These are phyloP conservation scores for Clavispora vitiphila DNA, from an alignment of 805 yeast genomes.

Conservation along the genomic window DNA sequence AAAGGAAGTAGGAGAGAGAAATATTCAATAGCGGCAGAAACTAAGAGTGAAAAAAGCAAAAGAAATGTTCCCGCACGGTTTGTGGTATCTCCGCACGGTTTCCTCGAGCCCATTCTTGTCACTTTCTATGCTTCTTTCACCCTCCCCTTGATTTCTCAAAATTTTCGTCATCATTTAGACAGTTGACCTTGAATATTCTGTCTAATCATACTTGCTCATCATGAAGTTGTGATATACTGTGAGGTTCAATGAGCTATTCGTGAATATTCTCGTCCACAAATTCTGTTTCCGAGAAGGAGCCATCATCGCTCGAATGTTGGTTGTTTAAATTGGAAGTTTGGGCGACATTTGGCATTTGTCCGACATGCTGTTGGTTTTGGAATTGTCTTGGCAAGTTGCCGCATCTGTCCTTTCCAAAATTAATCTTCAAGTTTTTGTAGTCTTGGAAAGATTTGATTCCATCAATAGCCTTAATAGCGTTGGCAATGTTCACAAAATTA, in stretches of 20 bases:
- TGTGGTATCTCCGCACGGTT: neutral
- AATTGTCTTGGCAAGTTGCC: conserved; percentile 88
- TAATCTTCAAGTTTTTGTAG: conserved; percentile 64
- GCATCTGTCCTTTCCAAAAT: conserved; percentile 52
- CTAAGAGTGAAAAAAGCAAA: neutral
- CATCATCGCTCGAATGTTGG: conserved; percentile 3
- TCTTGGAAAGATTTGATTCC: conserved; percentile 75
- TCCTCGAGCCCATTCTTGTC: neutral
- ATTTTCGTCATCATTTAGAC: neutral
- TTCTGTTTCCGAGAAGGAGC: conserved; percentile 8
- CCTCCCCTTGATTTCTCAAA: neutral
- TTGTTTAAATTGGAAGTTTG: neutral
- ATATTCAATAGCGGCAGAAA: neutral
- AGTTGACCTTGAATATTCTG: neutral
- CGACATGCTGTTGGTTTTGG: conserved; percentile 23
- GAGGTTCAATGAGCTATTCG: neutral
- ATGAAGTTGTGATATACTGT: neutral
- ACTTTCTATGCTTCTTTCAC: neutral
- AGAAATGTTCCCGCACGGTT: neutral
- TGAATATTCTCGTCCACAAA: conserved; percentile 1
- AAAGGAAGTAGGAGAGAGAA: neutral
- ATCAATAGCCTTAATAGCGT: conserved; percentile 89
- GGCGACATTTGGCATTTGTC: neutral
- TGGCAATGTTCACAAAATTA: conserved; percentile 81
- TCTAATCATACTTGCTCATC: neutral